Evolutionary conservation across 345 rosid species (phyloP), one percentile per base, ranked within the genome.

Genomic region (Arabidopsis suecica): DNA sequence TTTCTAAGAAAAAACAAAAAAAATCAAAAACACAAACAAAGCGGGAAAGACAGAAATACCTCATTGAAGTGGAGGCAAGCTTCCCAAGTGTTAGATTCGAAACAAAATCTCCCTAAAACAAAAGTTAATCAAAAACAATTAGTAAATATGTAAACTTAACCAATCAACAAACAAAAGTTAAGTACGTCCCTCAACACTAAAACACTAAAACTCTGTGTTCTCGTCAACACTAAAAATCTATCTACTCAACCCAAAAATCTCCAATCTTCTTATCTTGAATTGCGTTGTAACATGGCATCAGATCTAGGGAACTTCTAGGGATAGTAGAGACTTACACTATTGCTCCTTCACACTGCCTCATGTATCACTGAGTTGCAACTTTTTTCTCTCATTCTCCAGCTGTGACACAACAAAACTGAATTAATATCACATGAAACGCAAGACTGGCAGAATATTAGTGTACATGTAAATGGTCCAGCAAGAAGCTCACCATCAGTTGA

Each of bases 401-500:
- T 74, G 73, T 58, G 73, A 58, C 40, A 67, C 23, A 20, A 20
- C 22, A 67, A 58, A 65, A 45, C 23, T 54, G 10, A 14, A 45
- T 64, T 64, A 33, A 34, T 38, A 37, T 38, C 65, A 61, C 32
- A 37, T 55, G 32, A 44, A 51, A 14, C 18, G 54, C 69, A 28
- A 65, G 7, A 42, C 36, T 28, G 6, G 30, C 34, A 76, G 16
- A 50, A 16, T 30, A 40, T 13, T 25, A 75, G 7, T 5, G 13
- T 4, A 32, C 23, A 42, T 20, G 56, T 20, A 48, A 44, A 56
- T 28, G 38, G 23, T 59, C 12, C 11, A 38, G 61, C 30, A 36
- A 63, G 36, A 79, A 44, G 73, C 65, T 96, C 83, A 53, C 86
- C 79, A 80, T 88, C 98, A 25, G 82, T 45, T 45, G 96, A 81